Conservation (phyloP, 176 grass and related monocot genomes). For the Metroxylon sagu region DNA sequence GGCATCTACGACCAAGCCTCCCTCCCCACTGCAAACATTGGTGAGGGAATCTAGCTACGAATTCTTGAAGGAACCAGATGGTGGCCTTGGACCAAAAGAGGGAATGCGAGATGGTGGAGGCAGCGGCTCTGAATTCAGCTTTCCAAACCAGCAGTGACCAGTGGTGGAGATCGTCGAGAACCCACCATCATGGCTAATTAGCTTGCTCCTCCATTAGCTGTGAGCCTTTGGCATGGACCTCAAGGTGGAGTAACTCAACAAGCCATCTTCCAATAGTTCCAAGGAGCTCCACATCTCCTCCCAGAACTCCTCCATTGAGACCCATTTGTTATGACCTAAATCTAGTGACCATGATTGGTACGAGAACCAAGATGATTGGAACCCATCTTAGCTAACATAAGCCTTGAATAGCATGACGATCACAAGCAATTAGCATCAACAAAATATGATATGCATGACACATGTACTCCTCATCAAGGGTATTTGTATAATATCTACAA, state of each 20-base stretch:
- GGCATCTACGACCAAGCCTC: constrained; percentile 7
- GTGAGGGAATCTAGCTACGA: not conserved
- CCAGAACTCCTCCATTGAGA: constrained; percentile 11
- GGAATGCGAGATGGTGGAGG: not conserved
- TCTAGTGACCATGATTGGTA: too few relatives aligned
- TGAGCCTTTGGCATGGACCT: constrained; percentile 54
- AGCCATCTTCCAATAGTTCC: constrained; percentile 20
- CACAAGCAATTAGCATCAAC: too few relatives aligned
- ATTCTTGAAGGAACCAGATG: constrained; percentile 6
- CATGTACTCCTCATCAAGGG: too few relatives aligned
- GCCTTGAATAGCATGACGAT: too few relatives aligned
- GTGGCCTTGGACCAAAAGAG: constrained; percentile 38
- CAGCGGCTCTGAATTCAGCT: constrained; percentile 36
- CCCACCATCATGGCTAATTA: constrained; percentile 61
- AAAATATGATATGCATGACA: too few relatives aligned
- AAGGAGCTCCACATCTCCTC: constrained; percentile 56
- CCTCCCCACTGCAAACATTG: too few relatives aligned
- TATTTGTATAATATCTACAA: too few relatives aligned
- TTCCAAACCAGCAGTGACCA: constrained; percentile 24
- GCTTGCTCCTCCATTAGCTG: constrained; percentile 65
- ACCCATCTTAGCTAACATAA: too few relatives aligned
- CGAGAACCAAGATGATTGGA: too few relatives aligned
- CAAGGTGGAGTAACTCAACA: constrained; percentile 50
- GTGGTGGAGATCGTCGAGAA: constrained; percentile 37
- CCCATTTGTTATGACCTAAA: not conserved